A percentile compares a stretch with the other conserved stretches of the same genome.
phyloP scores from a whole-genome alignment of 768 basidiomycete species.

The Collybia mongolica region DNA sequence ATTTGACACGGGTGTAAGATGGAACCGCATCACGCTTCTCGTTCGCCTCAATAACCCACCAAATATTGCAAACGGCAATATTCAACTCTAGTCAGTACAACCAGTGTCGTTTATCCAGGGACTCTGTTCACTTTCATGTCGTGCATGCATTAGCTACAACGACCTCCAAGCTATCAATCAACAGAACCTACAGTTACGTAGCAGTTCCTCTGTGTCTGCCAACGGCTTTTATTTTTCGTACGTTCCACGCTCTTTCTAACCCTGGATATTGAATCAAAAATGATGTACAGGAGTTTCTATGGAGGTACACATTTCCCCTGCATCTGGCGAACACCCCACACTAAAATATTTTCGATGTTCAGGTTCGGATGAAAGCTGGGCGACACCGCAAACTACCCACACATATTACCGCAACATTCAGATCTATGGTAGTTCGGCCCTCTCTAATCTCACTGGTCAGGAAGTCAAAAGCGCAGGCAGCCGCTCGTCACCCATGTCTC shows the following conservation, averaged over 20 bases:
- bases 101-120: not conserved
- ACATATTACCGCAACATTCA: conserved; percentile 78
- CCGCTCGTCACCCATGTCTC: not conserved
- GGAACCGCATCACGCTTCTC: conserved; percentile 71
- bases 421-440: conserved; percentile 54
- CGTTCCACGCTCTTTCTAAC: conserved; percentile 20
- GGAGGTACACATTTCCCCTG: conserved; percentile 46
- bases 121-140: not conserved
- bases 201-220: conserved; percentile 44
- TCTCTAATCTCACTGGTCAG: conserved; percentile 46
- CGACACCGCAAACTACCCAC: conserved; percentile 62
- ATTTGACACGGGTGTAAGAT: conserved; percentile 32
- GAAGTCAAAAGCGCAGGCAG: conserved; percentile 22
- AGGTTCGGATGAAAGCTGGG: conserved; percentile 71
- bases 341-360: conserved; percentile 12
- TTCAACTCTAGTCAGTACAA: conserved; percentile 61
- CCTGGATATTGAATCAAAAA: conserved; percentile 1
- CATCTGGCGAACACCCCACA: not conserved
- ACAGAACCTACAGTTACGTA: conserved; percentile 63
- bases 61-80: conserved; percentile 69
- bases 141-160: conserved; percentile 53
- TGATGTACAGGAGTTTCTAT: conserved; percentile 65
- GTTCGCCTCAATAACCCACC: conserved; percentile 76
- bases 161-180: conserved; percentile 61
- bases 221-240: conserved; percentile 82